phyloP scores from a whole-genome alignment of 2,329 filamentous ascomycete species.

The Pezicula rhizophila region DNA sequence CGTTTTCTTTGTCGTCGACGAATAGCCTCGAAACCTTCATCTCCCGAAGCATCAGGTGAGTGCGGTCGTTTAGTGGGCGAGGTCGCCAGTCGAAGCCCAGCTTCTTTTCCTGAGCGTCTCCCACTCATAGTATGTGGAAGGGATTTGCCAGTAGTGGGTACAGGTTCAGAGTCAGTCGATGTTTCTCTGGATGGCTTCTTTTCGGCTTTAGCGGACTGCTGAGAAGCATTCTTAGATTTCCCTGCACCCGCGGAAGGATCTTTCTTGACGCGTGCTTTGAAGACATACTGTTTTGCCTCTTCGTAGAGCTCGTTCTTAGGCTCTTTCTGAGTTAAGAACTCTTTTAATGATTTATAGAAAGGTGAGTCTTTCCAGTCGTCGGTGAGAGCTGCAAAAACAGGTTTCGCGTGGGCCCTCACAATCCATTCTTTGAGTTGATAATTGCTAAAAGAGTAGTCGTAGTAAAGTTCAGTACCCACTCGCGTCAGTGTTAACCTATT shows the following conservation, averaged over 20 bases:
- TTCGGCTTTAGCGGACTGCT: no score
- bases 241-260: not conserved
- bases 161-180: not conserved
- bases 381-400: constrained; percentile 1
- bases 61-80: not conserved
- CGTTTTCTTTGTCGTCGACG: not conserved
- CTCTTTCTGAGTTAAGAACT: not conserved
- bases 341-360: constrained; percentile 2
- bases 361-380: constrained; percentile 4
- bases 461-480: constrained; percentile 3
- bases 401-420: constrained; percentile 3
- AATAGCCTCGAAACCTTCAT: not conserved
- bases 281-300: not conserved
- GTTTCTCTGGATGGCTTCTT: not conserved
- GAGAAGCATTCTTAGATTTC: not conserved
- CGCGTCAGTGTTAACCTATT: constrained; percentile 1
- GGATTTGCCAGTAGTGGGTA: not conserved
- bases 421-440: constrained; percentile 4
- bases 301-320: not conserved
- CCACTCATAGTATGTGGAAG: not conserved
- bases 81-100: constrained; percentile 1
- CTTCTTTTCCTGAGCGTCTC: not conserved
- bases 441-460: constrained; percentile 2
- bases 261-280: not conserved
- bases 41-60: not conserved